These are phyloP conservation scores for Melanomma pulvis-pyrius DNA, from an alignment of 495 filamentous ascomycete species.

Conservation along the genomic window DNA sequence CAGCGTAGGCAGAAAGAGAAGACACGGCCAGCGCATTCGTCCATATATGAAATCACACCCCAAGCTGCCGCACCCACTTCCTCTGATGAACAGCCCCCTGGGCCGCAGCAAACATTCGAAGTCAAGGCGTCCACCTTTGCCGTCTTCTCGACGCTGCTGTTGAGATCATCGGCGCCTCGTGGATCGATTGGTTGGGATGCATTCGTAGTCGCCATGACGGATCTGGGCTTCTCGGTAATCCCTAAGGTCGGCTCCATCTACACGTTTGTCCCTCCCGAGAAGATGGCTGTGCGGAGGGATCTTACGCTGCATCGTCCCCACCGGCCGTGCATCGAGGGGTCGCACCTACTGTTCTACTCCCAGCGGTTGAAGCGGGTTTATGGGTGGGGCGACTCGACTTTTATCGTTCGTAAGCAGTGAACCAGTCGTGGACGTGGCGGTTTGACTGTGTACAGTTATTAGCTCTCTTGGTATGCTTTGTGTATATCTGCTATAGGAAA, in stretches of 20 bases:
- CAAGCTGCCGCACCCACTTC: background rate
- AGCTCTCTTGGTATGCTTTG: no score
- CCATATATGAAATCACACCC: slow-evolving; percentile 4
- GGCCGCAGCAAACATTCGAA: background rate
- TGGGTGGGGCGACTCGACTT: slow-evolving; percentile 10
- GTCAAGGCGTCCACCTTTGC: slow-evolving; percentile 7
- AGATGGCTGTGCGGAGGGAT: slow-evolving; percentile 4
- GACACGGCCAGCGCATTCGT: slow-evolving; percentile 10
- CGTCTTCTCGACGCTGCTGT: slow-evolving; percentile 10
- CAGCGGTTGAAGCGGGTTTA: slow-evolving; percentile 9
- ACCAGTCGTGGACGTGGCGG: background rate
- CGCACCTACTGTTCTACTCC: slow-evolving; percentile 5
- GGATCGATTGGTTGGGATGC: slow-evolving; percentile 4
- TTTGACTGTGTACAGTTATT: no score
- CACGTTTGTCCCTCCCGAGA: slow-evolving; percentile 9
- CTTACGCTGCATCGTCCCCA: slow-evolving; percentile 10
- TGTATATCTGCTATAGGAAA: no score
- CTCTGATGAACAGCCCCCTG: background rate
- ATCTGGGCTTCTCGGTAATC: slow-evolving; percentile 8
- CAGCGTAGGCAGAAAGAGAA: slow-evolving; percentile 7
- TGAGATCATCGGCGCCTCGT: slow-evolving; percentile 15
- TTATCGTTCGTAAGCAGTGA: slow-evolving; percentile 3
- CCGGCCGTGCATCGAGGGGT: slow-evolving; percentile 4
- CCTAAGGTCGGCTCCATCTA: slow-evolving; percentile 18
- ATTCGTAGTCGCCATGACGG: slow-evolving; percentile 8